Evolutionary conservation across 129 eudicot species (phyloP), one percentile per base, ranked within the genome.

Genomic region (Ambrosia trifida): DNA sequence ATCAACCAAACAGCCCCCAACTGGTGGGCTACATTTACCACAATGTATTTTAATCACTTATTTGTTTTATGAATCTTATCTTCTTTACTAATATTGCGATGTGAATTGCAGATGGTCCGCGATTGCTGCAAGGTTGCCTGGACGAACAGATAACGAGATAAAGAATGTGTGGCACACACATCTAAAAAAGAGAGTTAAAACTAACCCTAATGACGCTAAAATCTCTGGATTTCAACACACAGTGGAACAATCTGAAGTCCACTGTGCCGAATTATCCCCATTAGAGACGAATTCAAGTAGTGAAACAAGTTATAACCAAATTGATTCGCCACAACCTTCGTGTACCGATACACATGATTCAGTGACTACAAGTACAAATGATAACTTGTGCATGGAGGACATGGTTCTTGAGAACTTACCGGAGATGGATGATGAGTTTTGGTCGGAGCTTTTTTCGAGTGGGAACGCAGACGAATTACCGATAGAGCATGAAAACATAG

Each of bases 101-200:
- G 8, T 58, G 33, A 20, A 65, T n/a, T 72, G 40, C 68, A 91
- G 97, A 74, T 91, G 97, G 97, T 87, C 97, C 2, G 91, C 82
- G 2, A 91, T 91, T 66, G 97, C 95, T 69, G 86, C 95, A 53
- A 85, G 69, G 62, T 80, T 90, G 40, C 91, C 97, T 0, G 97
- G 97, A 8, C 79, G 97, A 7, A 90, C 97, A 0, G 97, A 90
- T 73, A 90, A 90, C 36, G 95, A 90, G 60, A 90, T 90, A 0
- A 90, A 90, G 43, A 90, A 90, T 31, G 86, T 90, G 11, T 90
- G 97, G 97, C 87, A 90, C 74, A 87, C 95, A 10, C 91, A 85
- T 70, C 76, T 90, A 61, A 91, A 87, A 69, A 91, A 91, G 68
- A 77, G 78, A 66, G 72, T 30, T 40, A 28, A 63, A 40, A 38